Base-by-base conservation (phyloP, 2,329 filamentous ascomycete species). In the Cercospora beticola region DNA sequence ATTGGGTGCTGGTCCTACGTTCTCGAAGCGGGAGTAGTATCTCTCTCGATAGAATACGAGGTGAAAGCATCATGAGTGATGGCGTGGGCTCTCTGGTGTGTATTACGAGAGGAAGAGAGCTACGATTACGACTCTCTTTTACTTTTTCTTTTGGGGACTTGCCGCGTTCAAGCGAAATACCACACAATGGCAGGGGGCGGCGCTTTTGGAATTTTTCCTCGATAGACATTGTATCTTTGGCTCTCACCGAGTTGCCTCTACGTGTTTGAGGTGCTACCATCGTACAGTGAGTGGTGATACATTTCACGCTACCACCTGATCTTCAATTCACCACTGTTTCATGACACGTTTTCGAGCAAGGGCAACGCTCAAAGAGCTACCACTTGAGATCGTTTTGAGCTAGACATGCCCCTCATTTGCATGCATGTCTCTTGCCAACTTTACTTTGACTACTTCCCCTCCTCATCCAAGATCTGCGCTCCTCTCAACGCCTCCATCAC, bases 401-500 rank as follows among this genome's bases (percentile, higher is more conserved):
- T 1, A 33, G 31, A 33, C 10, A 5, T 26, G 23, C 2, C 23
- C 2, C 31, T 33, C 9, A 12, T 9, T 33, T 33, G 31, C 31
- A 10, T 33, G 28, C 7, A 2, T 30, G 6, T 30, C 7, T 30
- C 8, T 30, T 8, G 5, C 26, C 26, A 28, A 28, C 26, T 30
- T 30, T 8, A 1, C 7, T 30, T 33, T 12, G 4, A 4, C 10
- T 33, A 33, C 31, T 33, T 33, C 10, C 31, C 31, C 9, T 33
- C 58, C 2, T 16, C 21, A 21, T 52, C 23, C 12, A 62, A 0
- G 2, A 62, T 30, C 49, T 71, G 69, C 54, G 66, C 69, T 4
- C 71, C 73, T 31, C 70, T 46, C 76, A 97, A 79, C 5, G 92
- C 92, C 58, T 87, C 86, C 73, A 97, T 82, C 0, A 92, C 94